Evolutionary conservation across 148 eudicot species (phyloP).

Genomic region (Selenicereus undatus): DNA sequence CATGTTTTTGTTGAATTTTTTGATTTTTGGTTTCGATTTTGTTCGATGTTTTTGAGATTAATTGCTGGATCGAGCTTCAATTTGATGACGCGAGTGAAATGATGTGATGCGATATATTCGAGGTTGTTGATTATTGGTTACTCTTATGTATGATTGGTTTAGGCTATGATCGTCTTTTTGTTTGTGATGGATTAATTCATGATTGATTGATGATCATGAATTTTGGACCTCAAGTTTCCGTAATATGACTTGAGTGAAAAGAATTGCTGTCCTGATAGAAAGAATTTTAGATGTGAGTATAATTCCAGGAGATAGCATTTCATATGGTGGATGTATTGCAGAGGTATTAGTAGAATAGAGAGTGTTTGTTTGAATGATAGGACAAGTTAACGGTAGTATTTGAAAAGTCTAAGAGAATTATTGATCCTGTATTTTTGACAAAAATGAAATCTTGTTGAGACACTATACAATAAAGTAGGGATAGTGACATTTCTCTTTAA

Average conservation of each 20-base stretch:
- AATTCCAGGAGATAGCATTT: background rate
- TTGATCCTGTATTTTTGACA: background rate
- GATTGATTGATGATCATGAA: background rate
- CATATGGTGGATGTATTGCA: background rate
- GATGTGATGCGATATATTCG: background rate
- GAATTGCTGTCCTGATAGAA: too few relatives aligned
- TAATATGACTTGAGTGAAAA: background rate
- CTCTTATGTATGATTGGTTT: background rate
- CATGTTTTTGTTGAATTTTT: background rate
- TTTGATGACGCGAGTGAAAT: background rate
- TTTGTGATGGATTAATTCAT: background rate
- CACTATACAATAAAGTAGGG: background rate
- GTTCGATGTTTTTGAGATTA: background rate
- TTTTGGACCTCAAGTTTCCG: background rate
- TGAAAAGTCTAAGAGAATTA: background rate
- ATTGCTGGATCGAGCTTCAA: background rate
- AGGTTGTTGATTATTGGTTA: background rate
- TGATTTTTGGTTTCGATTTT: background rate
- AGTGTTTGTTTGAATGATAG: background rate
- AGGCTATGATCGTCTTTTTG: background rate
- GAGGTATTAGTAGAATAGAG: background rate
- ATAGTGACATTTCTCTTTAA: background rate
- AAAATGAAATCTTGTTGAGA: background rate
- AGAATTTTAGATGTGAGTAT: too few relatives aligned
- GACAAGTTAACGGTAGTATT: background rate